Percentiles rank a stretch among this genome's conserved stretches.
phyloP scores from a whole-genome alignment of 192 early-diverging fungal species.

The Rhizophagus sp. region DNA sequence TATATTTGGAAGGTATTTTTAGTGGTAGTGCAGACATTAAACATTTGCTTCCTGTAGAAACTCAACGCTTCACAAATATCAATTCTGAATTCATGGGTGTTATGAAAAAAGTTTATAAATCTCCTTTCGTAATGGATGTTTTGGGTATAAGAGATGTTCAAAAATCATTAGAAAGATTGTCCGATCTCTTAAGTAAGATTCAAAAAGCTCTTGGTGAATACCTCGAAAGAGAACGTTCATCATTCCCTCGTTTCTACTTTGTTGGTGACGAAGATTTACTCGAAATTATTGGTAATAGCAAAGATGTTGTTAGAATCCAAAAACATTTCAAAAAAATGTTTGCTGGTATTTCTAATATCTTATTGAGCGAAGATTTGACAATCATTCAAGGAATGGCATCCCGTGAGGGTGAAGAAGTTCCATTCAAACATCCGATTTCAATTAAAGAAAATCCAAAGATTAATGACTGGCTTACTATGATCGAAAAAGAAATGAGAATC shows the following conservation, averaged over 20 bases:
- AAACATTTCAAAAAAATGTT: slow-evolving; percentile 99
- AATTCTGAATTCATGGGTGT: slow-evolving; percentile 97
- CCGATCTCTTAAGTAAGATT: slow-evolving; percentile 91
- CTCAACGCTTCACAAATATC: slow-evolving; percentile 94
- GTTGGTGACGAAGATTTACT: slow-evolving; percentile 99
- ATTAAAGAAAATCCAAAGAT: slow-evolving; percentile 87
- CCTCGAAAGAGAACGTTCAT: slow-evolving; percentile 91
- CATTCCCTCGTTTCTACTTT: slow-evolving; percentile 99
- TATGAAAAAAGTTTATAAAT: slow-evolving; percentile 99
- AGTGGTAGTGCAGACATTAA: slow-evolving; percentile 96
- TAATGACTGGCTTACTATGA: slow-evolving; percentile 93
- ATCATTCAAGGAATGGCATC: slow-evolving; percentile 84
- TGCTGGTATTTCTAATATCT: slow-evolving; percentile 86
- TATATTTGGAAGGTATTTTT: slow-evolving; percentile 99
- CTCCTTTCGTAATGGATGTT: slow-evolving; percentile 94
- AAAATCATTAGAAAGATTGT: slow-evolving; percentile 92
- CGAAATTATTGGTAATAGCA: slow-evolving; percentile 99
- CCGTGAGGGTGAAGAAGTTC: slow-evolving; percentile 88
- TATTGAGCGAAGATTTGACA: slow-evolving; percentile 79
- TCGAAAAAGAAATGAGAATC: slow-evolving; percentile 93
- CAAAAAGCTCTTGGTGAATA: slow-evolving; percentile 99
- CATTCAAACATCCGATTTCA: slow-evolving; percentile 75
- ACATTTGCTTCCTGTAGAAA: slow-evolving; percentile 93
- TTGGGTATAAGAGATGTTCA: slow-evolving; percentile 91
- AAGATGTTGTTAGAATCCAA: slow-evolving; percentile 93